Percentiles rank a stretch among this genome's conserved stretches.
These are phyloP conservation scores for Binderoboletus segoi DNA, from an alignment of 1,284 basidiomycete species.

Conservation along the genomic window DNA sequence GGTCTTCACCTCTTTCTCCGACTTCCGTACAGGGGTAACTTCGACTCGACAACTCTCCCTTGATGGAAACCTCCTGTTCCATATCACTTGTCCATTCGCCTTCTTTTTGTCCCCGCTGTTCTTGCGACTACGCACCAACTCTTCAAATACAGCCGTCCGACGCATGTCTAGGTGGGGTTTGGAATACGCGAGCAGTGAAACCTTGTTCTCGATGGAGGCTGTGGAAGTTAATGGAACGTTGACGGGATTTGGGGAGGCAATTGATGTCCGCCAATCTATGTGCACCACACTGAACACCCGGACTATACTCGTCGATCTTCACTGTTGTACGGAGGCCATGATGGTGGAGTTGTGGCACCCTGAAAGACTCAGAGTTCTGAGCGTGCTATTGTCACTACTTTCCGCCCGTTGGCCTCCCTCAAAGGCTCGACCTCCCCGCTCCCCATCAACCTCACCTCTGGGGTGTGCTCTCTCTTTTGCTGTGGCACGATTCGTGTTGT, in stretches of 20 bases:
- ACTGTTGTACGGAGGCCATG: conserved; percentile 60
- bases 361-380: conserved; percentile 58
- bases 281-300: conserved; percentile 45
- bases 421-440: conserved; percentile 25
- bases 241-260: conserved; percentile 49
- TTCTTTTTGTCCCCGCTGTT: conserved; percentile 48
- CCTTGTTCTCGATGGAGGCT: conserved; percentile 58
- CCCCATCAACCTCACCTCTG: conserved; percentile 45
- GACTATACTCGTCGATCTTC: conserved; percentile 55
- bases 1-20: conserved; percentile 38
- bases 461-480: conserved; percentile 64
- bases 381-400: conserved; percentile 38
- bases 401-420: conserved; percentile 28
- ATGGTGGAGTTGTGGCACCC: conserved; percentile 77
- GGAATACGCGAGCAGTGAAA: conserved; percentile 46
- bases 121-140: conserved; percentile 44
- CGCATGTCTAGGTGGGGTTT: conserved; percentile 34
- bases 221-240: conserved; percentile 50
- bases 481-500: conserved; percentile 64
- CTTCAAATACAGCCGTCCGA: conserved; percentile 19
- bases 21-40: conserved; percentile 30
- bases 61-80: conserved; percentile 37
- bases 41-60: conserved; percentile 15
- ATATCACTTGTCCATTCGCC: conserved; percentile 40
- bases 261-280: conserved; percentile 46